These are phyloP conservation scores for Pichia sp. DNA, from an alignment of 1,139 yeast species.

Conservation along the genomic window DNA sequence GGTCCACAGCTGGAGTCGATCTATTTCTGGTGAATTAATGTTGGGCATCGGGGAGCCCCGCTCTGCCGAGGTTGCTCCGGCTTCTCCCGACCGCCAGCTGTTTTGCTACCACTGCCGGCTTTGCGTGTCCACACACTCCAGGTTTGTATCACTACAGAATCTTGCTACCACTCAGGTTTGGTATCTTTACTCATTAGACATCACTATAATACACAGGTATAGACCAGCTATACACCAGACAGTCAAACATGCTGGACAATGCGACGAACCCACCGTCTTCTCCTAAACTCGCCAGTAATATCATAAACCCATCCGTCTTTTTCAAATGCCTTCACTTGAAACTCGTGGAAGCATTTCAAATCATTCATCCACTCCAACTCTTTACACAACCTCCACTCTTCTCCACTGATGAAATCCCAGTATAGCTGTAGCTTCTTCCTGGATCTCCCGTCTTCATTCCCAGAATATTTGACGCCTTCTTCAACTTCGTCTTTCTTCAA, in stretches of 20 bases:
- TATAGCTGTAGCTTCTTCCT: slow-evolving; percentile 31
- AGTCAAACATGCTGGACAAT: not conserved
- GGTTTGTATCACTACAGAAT: no score
- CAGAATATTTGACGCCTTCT: not conserved
- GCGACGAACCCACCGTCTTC: slow-evolving; percentile 45
- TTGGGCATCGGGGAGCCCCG: no score
- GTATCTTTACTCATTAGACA: no score
- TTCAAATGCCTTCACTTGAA: slow-evolving; percentile 28
- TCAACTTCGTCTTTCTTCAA: not conserved
- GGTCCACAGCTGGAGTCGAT: no score
- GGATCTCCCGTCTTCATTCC: not conserved
- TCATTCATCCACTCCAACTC: slow-evolving; percentile 46
- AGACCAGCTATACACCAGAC: no score
- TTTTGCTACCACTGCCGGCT: no score
- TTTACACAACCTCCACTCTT: slow-evolving; percentile 61
- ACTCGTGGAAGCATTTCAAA: slow-evolving; percentile 35
- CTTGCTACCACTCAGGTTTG: no score
- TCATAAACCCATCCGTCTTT: slow-evolving; percentile 49
- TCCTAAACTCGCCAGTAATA: slow-evolving; percentile 47
- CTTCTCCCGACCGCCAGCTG: no score
- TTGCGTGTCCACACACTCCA: no score
- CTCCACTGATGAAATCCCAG: slow-evolving; percentile 69
- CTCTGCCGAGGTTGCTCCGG: no score
- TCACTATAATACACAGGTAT: no score
- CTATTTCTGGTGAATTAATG: no score